Conservation (phyloP, 1,284 basidiomycete species). For the Chiua sp. region DNA sequence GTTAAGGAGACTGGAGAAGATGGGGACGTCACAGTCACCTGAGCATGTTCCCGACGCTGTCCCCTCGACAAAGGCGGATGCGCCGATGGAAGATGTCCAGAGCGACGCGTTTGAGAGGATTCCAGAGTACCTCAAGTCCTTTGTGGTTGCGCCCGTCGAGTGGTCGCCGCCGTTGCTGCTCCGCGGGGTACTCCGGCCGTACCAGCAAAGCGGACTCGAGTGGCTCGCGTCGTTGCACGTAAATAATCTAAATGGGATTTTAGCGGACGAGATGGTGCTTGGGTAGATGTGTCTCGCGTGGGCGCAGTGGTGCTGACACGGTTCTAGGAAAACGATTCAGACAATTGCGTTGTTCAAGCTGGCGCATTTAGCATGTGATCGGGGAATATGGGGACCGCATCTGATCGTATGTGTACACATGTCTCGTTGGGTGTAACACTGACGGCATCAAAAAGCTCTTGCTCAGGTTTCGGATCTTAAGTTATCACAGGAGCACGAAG, state of each 20-base stretch:
- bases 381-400: conserved; percentile 97
- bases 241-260: conserved; percentile 91
- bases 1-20: not conserved
- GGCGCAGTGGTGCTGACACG: conserved; percentile 3
- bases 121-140: conserved; percentile 66
- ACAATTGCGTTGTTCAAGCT: conserved; percentile 81
- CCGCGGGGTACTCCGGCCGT: conserved; percentile 89
- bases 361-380: conserved; percentile 93
- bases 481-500: conserved; percentile 92
- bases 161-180: conserved; percentile 84
- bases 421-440: too few relatives aligned
- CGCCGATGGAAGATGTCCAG: conserved; percentile 19
- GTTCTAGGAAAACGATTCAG: conserved; percentile 91
- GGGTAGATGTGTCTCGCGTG: conserved; percentile 59
- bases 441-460: conserved; percentile 86
- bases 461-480: conserved; percentile 91
- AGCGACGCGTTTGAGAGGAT: conserved; percentile 37
- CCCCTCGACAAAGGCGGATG: conserved; percentile 2
- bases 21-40: not conserved
- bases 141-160: conserved; percentile 69
- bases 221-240: conserved; percentile 93
- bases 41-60: not conserved
- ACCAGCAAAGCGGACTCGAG: conserved; percentile 94
- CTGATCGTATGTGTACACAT: conserved; percentile 64
- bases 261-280: conserved; percentile 93